Base-by-base conservation (phyloP, 352 stramenopile genomes). In the Aphanomyces cochlioides region DNA sequence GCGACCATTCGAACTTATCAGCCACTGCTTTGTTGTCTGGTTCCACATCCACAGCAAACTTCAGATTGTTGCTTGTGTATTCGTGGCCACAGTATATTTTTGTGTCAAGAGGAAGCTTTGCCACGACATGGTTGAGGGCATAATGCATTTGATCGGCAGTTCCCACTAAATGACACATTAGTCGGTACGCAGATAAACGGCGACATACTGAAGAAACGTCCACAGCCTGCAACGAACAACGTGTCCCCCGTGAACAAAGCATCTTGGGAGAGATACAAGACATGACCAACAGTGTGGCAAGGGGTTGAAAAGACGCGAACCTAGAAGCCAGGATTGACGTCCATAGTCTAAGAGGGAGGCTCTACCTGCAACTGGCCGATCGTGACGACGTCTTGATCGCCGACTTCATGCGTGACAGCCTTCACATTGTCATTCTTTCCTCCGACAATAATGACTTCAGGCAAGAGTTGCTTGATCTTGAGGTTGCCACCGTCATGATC, bases 241-340 rank as follows among this genome's bases (percentile, higher is more conserved):
- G 91, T 98, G 73, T 98, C 92, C 13, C 92, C 92, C 15, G 89
- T 96, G 77, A 98, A 98, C 3, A 98, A 72, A 4, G 85, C 78
- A 60, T 78, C 81, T 5, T 83, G 71, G 66, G 81, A 90, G 47
- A 82, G 75, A 47, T 91, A 93, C 36, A 85, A 79, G 47, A 97
- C 86, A 69, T 97, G 91, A 66, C 93, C 92, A 17, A 83, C 83
- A 21, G 92, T 98, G 78, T 98, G 95, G 61, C 92, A 97, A 74
- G 84, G 96, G 69, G 89, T 96, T 71, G 90, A 87, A 60, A 96
- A 75, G 45, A 90, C 88, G 1, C 45, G 21, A 5, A 82, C 61
- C 12, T 39, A 5, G 4, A 77, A 60, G 4, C 61, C 17, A 7
- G 19, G 6, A 53, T 6, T 28, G 5, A 41, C 13, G 6, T 61